Conservation (phyloP, 2,329 filamentous ascomycete species). For the Sodiomyces alkalinus region DNA sequence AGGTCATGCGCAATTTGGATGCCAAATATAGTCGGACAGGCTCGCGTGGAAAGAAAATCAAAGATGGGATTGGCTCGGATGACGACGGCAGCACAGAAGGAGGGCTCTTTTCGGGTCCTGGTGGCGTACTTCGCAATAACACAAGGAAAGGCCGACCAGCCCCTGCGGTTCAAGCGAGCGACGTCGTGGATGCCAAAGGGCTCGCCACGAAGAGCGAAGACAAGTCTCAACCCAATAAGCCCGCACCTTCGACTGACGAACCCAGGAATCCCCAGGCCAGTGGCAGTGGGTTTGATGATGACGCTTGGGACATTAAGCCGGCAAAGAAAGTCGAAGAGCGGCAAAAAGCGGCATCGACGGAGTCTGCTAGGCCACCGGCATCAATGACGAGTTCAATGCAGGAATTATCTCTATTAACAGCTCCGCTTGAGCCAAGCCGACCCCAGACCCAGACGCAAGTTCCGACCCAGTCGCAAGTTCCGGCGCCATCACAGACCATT, state of each 20-base stretch:
- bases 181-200: conserved; percentile 75
- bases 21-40: conserved; percentile 53
- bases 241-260: too few relatives aligned
- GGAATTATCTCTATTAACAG: conserved; percentile 37
- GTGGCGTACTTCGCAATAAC: conserved; percentile 85
- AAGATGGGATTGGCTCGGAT: conserved; percentile 43
- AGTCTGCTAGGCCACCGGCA: conserved; percentile 22
- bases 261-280: too few relatives aligned
- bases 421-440: conserved; percentile 37
- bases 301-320: conserved; percentile 93
- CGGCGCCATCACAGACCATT: conserved; percentile 12
- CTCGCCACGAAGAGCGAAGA: conserved; percentile 50
- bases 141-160: conserved; percentile 83
- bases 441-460: conserved; percentile 12
- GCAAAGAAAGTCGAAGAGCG: conserved; percentile 37
- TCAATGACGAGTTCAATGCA: conserved; percentile 52
- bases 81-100: conserved; percentile 38
- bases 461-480: conserved; percentile 11
- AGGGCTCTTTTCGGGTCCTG: conserved; percentile 82
- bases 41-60: conserved; percentile 29
- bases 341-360: conserved; percentile 10
- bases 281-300: conserved; percentile 66
- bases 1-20: conserved; percentile 83
- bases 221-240: too few relatives aligned
- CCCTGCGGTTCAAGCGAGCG: conserved; percentile 71